Evolutionary conservation across 140 eudicot genomes (phyloP), one percentile per base, ranked within the genome.

Genomic region (Stevia rebaudiana): DNA sequence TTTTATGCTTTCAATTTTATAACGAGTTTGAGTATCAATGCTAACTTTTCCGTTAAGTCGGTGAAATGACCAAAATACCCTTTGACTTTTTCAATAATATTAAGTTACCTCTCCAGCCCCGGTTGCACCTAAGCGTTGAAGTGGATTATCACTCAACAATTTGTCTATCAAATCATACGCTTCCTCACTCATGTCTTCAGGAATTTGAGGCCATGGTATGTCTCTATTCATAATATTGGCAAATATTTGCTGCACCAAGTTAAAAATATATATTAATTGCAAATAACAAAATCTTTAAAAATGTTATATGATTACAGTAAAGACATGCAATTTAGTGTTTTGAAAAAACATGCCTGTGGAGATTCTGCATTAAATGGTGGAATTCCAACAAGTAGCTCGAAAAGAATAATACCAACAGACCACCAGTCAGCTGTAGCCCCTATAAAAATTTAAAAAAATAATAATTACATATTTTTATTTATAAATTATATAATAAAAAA

Each of bases 401-500:
- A 92, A 66, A 88, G 94, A 77, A 92, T 88, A 64, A 92, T 94
- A 43, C 98, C 98, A 60, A 83, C 95, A 50, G 98, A 92, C 98
- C 98, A 92, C 98, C 98, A 92, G 81, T 92, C 98, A 35, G 98
- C 97, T 41, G 94, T 88, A 64, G 87, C 84, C 24, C 88, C 98
- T 88, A 52, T 62, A 75, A 69, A 11, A 63, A 78, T n/a, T n/a
- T n/a, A n/a, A n/a, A n/a, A n/a, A n/a, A n/a, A n/a, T n/a, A n/a
- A n/a, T n/a, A n/a, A n/a, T n/a, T n/a, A n/a, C n/a, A n/a, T n/a
- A n/a, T n/a, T 11, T 40, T 60, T 21, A 24, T 28, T 12, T 13
- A 13, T 7, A 6, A 12, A 16, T 25, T 24, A 63, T 11, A 48
- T 23, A n/a, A 37, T 48, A 28, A 23, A 51, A 33, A 33, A 28